phyloP scores from a whole-genome alignment of 129 eudicot species.

The Escallonia rubra region DNA sequence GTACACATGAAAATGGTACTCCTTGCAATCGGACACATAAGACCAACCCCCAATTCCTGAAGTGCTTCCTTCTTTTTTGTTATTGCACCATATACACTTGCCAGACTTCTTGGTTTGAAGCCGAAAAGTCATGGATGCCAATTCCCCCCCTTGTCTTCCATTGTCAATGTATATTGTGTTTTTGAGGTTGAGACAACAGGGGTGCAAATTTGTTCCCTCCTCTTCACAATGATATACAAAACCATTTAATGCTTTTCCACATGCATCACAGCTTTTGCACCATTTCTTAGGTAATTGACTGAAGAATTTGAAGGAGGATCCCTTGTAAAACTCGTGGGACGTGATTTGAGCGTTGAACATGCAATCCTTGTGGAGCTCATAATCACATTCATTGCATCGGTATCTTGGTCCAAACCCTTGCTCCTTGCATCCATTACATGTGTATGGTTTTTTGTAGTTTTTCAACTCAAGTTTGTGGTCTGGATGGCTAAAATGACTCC shows the following conservation, averaged over 20 bases:
- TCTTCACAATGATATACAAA: slow-evolving; percentile 5
- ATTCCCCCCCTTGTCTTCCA: too few relatives aligned
- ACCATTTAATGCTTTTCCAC: slow-evolving; percentile 9
- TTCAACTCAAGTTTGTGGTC: slow-evolving; percentile 9
- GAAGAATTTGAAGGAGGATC: slow-evolving; percentile 1
- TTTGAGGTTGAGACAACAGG: slow-evolving; percentile 4
- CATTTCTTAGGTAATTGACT: background rate
- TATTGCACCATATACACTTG: slow-evolving; percentile 10
- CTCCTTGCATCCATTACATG: slow-evolving; percentile 18
- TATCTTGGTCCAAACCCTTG: slow-evolving; percentile 13
- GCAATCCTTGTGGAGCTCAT: slow-evolving; percentile 12
- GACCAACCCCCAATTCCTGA: slow-evolving; percentile 6
- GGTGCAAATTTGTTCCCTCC: slow-evolving; percentile 14
- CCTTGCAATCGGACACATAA: background rate
- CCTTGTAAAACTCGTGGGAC: slow-evolving; percentile 8
- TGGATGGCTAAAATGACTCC: slow-evolving; percentile 3
- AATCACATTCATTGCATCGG: slow-evolving; percentile 13
- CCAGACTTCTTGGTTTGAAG: background rate
- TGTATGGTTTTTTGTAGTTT: slow-evolving; percentile 7
- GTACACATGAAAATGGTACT: slow-evolving; percentile 8
- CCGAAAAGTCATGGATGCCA: background rate
- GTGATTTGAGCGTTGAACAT: background rate
- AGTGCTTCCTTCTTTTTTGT: background rate
- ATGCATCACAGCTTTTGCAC: slow-evolving; percentile 2
- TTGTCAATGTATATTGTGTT: background rate